Base-by-base conservation (phyloP, 2,329 filamentous ascomycete genomes). In the Colletotrichum echinochloae region DNA sequence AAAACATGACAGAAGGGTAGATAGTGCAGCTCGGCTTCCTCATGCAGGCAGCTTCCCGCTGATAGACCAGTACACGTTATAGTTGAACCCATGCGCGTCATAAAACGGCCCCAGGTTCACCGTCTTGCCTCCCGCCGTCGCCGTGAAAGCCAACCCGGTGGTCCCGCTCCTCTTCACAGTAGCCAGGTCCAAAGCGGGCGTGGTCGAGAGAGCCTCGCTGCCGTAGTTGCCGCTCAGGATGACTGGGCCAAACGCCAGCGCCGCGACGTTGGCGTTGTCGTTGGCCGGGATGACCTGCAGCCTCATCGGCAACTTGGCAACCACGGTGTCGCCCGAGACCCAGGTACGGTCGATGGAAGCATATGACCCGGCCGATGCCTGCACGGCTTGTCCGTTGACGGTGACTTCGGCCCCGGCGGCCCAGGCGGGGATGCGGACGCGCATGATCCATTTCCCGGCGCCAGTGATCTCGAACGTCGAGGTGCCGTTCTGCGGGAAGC, bases 351-450 rank as follows among this genome's bases (percentile, higher is more conserved):
- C 74, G 12, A 87, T 66, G 0, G 77, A 75, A 4, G 82, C 80
- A 65, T 87, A 86, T 0, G 80, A 76, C 1, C 84, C 83, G 0
- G 84, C 75, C 0, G 72, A 76, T 0, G 75, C 64, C 0, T 74
- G 71, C 44, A 76, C 66, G 0, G 70, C 70, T 30, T 81, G 71
- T 1, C 81, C 83, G 65, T 87, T 87, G 35, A 87, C 73, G 1
- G 73, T 74, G 59, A 87, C 78, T 0, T 76, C 75, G 0, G 83
- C 83, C 0, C 74, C 77, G 0, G 76, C 74, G 0, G 83, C 80
- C 85, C 85, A 87, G 0, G 79, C 76, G 0, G 85, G 85, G 33
- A 87, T 84, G 26, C 85, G 82, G n/a, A 87, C 77, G 3, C 76
- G 76, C 39, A 85, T 76, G 4, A 78, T 78, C 66, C 79, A 77